A percentile compares a stretch with the other conserved stretches of the same genome.
These are phyloP conservation scores for Filobasidium floriforme DNA, from an alignment of 768 basidiomycete species.

Conservation along the genomic window DNA sequence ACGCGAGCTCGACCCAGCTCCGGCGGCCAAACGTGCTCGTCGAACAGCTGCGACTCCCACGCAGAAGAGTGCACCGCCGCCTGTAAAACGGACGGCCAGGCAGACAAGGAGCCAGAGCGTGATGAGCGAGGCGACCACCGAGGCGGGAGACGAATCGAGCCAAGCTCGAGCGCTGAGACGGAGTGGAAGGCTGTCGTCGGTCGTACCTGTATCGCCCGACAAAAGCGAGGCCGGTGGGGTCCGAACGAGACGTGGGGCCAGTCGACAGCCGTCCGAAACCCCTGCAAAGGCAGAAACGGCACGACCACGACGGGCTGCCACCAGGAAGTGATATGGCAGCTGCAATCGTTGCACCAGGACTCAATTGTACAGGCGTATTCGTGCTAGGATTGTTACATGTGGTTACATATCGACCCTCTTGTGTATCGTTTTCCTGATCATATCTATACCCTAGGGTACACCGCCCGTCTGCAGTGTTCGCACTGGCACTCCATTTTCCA, in stretches of 20 bases:
- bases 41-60: not conserved
- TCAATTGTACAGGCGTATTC: too few relatives aligned
- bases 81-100: not conserved
- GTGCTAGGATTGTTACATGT: too few relatives aligned
- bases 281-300: not conserved
- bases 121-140: not conserved
- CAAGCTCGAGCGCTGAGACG: not conserved
- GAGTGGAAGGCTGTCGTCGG: not conserved
- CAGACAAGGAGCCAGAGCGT: slow-evolving; percentile 2
- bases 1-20: not conserved
- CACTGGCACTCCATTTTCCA: not conserved
- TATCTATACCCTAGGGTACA: not conserved
- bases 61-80: slow-evolving; percentile 3
- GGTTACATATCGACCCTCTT: too few relatives aligned
- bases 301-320: not conserved
- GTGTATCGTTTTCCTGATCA: not conserved
- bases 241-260: not conserved
- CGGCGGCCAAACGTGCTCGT: not conserved
- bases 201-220: not conserved
- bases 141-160: not conserved
- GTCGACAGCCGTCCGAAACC: not conserved
- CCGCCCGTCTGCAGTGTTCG: not conserved
- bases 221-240: not conserved
- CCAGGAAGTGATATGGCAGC: not conserved
- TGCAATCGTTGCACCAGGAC: not conserved